These are phyloP conservation scores for Asterochloris sp. DNA, from an alignment of 139 green algal species.

Conservation along the genomic window DNA sequence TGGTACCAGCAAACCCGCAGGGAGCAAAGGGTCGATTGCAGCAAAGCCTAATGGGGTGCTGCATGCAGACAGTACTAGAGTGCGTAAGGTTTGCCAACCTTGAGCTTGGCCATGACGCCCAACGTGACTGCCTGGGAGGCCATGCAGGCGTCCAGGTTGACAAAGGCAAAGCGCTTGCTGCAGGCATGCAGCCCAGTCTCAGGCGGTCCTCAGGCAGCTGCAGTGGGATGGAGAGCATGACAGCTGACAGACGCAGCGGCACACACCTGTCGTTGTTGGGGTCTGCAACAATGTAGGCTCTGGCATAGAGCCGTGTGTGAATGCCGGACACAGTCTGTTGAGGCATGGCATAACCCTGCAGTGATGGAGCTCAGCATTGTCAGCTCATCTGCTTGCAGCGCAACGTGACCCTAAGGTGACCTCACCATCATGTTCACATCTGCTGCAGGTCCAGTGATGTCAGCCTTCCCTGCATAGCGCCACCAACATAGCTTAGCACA, in stretches of 20 bases:
- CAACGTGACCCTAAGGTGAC: background rate
- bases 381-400: too few species aligned
- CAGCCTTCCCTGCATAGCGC: conserved; percentile 52
- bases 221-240: background rate
- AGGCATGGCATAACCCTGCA: conserved; percentile 73
- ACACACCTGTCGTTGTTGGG: conserved; percentile 25
- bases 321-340: conserved; percentile 68
- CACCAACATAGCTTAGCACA: background rate
- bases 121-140: conserved; percentile 76
- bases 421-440: conserved; percentile 85
- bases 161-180: conserved; percentile 70
- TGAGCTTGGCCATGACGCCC: conserved; percentile 53
- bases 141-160: conserved; percentile 87
- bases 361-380: too few species aligned
- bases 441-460: conserved; percentile 74
- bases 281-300: conserved; percentile 68
- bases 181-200: background rate
- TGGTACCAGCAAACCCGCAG: too few species aligned
- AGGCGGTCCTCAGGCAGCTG: background rate
- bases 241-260: background rate
- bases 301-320: conserved; percentile 70
- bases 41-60: too few species aligned
- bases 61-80: too few species aligned
- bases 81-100: conserved; percentile 37
- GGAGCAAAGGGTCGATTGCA: too few species aligned